These are phyloP conservation scores for Monosporozyma siamensis DNA, from an alignment of 805 yeast genomes.

Conservation along the genomic window DNA sequence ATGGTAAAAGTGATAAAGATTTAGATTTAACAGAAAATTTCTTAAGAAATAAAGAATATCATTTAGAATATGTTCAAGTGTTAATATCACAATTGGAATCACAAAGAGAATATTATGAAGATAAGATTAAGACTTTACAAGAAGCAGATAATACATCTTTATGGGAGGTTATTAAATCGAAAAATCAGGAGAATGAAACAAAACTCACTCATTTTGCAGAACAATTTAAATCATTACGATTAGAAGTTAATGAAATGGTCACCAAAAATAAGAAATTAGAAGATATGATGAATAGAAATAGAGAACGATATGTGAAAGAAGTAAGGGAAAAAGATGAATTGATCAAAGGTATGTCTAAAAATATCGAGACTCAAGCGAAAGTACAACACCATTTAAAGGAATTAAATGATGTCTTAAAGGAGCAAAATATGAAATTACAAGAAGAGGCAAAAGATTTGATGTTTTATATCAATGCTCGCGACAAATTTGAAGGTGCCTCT, in stretches of 20 bases:
- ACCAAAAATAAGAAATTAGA: no score
- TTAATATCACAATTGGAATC: constrained; percentile 74
- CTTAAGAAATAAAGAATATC: constrained; percentile 46
- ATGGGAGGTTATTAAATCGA: constrained; percentile 25
- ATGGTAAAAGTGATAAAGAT: constrained; percentile 10
- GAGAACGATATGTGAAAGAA: constrained; percentile 13
- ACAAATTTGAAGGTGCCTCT: constrained; percentile 59
- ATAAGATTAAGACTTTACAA: constrained; percentile 29
- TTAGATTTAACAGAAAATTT: constrained; percentile 11
- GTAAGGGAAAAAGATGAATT: constrained; percentile 27
- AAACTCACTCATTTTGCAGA: no score
- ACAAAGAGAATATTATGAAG: constrained; percentile 75
- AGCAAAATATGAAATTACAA: constrained; percentile 39
- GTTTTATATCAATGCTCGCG: constrained; percentile 69
- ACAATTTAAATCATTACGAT: no score
- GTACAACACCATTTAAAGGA: constrained; percentile 32
- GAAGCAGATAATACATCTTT: constrained; percentile 14
- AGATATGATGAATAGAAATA: no score
- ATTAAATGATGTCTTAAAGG: constrained; percentile 29
- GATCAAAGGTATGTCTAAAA: constrained; percentile 38
- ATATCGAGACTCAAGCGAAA: constrained; percentile 35
- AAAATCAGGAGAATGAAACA: neutral
- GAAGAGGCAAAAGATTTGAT: constrained; percentile 69
- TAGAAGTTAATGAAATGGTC: no score
- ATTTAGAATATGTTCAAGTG: constrained; percentile 72